These are phyloP conservation scores for Macrocybe gigantea DNA, from an alignment of 768 basidiomycete species.

Conservation along the genomic window DNA sequence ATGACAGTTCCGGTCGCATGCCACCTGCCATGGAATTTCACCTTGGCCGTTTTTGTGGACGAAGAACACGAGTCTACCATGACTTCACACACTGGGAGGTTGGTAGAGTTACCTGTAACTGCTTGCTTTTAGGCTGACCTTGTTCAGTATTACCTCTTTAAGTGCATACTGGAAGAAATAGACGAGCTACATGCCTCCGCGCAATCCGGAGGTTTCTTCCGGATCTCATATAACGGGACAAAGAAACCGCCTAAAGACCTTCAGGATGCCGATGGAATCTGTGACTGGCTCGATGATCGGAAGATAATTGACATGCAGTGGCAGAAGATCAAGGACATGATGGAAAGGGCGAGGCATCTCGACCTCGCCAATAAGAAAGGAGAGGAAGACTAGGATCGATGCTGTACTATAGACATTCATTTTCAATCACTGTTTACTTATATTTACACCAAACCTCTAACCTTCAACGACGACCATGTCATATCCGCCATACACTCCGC, in stretches of 20 bases:
- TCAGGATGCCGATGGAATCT: conserved; percentile 69
- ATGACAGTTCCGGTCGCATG: conserved; percentile 12
- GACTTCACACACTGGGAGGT: conserved; percentile 84
- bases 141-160: conserved; percentile 61
- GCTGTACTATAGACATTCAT: background rate
- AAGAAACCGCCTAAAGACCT: conserved; percentile 60
- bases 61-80: conserved; percentile 63
- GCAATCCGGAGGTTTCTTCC: conserved; percentile 43
- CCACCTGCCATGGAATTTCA: conserved; percentile 36
- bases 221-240: conserved; percentile 49
- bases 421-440: conserved; percentile 1
- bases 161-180: conserved; percentile 50
- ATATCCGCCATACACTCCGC: conserved; percentile 21
- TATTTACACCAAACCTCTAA: background rate
- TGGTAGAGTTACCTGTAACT: conserved; percentile 13
- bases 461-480: conserved; percentile 6
- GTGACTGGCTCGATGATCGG: conserved; percentile 75
- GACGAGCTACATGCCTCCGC: conserved; percentile 38
- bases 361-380: conserved; percentile 46
- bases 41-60: conserved; percentile 78
- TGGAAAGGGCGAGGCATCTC: conserved; percentile 66
- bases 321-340: conserved; percentile 64
- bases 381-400: conserved; percentile 26
- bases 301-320: conserved; percentile 64
- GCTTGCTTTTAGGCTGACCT: conserved; percentile 6